phyloP scores from a whole-genome alignment of 2,329 filamentous ascomycete genomes.

The Neofusicoccum kwambonambiense region DNA sequence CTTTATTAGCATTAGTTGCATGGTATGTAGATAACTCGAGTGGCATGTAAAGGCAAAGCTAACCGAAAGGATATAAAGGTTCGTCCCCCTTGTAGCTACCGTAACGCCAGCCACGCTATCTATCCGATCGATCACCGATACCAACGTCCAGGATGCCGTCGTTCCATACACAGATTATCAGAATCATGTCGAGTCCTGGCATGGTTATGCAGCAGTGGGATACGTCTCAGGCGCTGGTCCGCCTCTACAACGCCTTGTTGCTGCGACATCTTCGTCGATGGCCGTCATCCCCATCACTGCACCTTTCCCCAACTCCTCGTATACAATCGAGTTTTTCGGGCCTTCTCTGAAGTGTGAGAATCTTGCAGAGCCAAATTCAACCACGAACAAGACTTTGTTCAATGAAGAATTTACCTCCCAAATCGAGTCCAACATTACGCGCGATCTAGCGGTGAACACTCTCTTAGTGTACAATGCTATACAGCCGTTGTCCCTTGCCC shows the following conservation, averaged over 20 bases:
- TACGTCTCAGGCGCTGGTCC: background rate
- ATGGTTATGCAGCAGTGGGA: background rate
- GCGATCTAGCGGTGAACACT: too few species aligned
- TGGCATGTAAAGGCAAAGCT: background rate
- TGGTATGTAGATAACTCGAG: background rate
- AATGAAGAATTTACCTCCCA: background rate
- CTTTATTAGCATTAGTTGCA: background rate
- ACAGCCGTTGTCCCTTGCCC: background rate
- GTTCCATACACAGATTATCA: background rate
- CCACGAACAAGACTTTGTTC: background rate
- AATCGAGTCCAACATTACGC: background rate
- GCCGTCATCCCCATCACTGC: background rate
- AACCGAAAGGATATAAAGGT: background rate
- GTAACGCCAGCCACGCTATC: constrained; percentile 1
- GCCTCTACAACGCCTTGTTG: background rate
- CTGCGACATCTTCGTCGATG: background rate
- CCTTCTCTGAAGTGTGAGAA: background rate
- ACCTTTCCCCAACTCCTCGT: background rate
- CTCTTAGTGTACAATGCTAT: background rate
- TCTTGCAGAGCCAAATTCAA: background rate
- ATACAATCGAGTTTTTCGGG: background rate
- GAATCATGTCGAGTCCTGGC: background rate
- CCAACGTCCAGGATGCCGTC: background rate
- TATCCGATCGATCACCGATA: background rate
- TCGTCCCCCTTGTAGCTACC: background rate